Percentiles rank a stretch among this genome's conserved stretches.
Conservation (phyloP, 257 asterid species). For the Fraxinus americana region DNA sequence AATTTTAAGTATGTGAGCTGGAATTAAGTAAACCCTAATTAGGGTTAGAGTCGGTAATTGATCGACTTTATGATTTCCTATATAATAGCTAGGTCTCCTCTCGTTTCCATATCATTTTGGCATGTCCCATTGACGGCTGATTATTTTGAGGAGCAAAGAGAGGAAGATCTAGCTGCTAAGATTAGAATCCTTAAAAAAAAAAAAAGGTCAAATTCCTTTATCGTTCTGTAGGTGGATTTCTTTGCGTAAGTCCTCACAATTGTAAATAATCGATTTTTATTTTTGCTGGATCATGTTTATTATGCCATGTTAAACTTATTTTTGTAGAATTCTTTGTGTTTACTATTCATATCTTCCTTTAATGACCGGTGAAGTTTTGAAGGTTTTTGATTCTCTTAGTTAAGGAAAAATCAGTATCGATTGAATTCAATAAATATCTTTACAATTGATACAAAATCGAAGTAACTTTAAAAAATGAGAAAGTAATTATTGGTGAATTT, state of each 20-base stretch:
- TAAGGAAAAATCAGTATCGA: neutral
- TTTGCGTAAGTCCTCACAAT: neutral
- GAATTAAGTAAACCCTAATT: no score
- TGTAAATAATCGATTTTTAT: neutral
- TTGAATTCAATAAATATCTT: neutral
- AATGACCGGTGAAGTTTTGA: neutral
- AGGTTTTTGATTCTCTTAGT: neutral
- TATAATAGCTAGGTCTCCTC: no score
- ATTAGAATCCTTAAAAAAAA: no score
- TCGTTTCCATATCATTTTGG: no score
- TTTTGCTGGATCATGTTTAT: neutral
- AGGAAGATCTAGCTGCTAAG: no score
- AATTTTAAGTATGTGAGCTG: no score
- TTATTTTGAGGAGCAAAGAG: no score
- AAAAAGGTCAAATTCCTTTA: neutral
- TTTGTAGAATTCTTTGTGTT: neutral
- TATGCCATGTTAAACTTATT: neutral
- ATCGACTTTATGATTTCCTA: no score
- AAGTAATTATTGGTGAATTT: neutral
- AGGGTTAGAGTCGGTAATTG: no score
- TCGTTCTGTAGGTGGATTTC: neutral
- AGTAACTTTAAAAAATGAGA: conserved; percentile 5
- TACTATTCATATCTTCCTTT: neutral
- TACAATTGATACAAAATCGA: neutral
- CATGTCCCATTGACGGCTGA: no score